Conservation (phyloP, 345 rosid genomes). For the Excoecaria cochinchinensis region DNA sequence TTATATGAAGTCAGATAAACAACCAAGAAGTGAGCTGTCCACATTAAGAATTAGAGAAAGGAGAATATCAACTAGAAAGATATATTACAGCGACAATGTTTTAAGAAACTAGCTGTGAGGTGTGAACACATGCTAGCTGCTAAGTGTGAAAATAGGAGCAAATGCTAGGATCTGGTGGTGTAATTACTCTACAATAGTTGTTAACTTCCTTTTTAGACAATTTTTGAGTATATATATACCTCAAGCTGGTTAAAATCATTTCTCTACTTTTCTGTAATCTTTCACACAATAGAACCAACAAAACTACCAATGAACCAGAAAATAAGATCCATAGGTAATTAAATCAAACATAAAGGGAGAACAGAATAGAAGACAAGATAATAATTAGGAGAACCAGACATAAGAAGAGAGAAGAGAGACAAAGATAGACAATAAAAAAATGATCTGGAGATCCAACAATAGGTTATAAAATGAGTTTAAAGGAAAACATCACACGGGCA, state of each 20-base stretch:
- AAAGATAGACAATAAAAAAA: neutral
- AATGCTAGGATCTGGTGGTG: too few relatives aligned
- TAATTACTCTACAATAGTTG: too few relatives aligned
- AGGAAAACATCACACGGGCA: neutral
- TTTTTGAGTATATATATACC: too few relatives aligned
- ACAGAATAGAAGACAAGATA: neutral
- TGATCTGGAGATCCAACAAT: neutral
- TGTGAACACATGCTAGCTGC: too few relatives aligned
- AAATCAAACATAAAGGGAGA: neutral
- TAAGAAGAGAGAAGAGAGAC: neutral
- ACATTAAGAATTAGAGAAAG: conserved; percentile 5
- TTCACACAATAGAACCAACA: neutral
- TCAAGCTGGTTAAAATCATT: too few relatives aligned
- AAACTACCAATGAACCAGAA: neutral
- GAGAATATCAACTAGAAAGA: neutral
- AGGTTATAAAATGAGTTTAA: neutral
- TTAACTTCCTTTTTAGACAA: too few relatives aligned
- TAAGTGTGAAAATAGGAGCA: too few relatives aligned
- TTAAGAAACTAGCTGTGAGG: too few relatives aligned
- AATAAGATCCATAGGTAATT: neutral
- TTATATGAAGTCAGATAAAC: conserved; percentile 18
- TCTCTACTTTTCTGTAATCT: too few relatives aligned
- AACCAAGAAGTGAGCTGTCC: neutral
- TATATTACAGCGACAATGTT: neutral
- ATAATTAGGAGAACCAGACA: neutral